Evolutionary conservation across 306 rosid genomes (phyloP).

Genomic region (Acacia crassicarpa): DNA sequence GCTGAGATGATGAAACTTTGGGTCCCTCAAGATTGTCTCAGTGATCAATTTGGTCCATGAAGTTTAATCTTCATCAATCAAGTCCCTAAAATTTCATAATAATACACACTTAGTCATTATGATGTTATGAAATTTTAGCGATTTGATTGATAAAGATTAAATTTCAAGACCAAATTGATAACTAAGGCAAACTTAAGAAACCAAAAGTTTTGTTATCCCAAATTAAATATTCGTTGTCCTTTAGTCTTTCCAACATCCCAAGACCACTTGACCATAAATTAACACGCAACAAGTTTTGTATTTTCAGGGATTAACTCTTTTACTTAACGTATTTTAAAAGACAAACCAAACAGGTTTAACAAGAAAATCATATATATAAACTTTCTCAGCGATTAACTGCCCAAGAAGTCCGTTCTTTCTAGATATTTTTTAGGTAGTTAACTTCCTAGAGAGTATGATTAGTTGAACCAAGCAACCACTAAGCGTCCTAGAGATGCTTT

Average conservation of each 20-base stretch:
- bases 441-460: background rate
- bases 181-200: background rate
- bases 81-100: no score
- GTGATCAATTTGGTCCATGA: no score
- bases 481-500: background rate
- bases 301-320: background rate
- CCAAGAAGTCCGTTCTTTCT: background rate
- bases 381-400: background rate
- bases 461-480: background rate
- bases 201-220: no score
- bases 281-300: background rate
- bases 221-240: background rate
- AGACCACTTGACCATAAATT: background rate
- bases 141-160: no score
- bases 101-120: no score
- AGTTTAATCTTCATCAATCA: no score
- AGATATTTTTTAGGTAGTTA: background rate
- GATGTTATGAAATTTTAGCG: no score
- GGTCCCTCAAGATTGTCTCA: no score
- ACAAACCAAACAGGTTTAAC: background rate
- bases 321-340: background rate
- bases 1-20: no score
- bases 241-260: background rate
- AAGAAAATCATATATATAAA: background rate
- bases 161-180: background rate